Conservation (phyloP, 176 grass and related monocot genomes). For the bread wheat (Triticum aestivum) region DNA sequence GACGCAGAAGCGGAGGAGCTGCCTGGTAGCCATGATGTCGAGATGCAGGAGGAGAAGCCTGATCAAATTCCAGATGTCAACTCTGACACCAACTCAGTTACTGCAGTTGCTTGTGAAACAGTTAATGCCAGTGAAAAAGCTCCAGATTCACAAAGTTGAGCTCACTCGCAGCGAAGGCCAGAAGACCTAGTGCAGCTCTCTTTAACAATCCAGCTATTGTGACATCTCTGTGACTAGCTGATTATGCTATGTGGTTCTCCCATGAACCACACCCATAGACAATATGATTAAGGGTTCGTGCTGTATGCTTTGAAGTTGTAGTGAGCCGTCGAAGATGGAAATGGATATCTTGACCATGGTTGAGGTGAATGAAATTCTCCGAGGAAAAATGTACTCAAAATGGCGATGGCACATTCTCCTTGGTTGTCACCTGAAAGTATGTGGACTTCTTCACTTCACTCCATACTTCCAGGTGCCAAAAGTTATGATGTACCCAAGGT, state of each 20-base stretch:
- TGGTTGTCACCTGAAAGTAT: neutral
- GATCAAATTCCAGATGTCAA: slow-evolving; percentile 27
- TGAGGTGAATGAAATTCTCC: neutral
- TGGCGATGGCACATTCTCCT: neutral
- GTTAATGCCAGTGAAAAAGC: slow-evolving; percentile 3
- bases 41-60: slow-evolving; percentile 70
- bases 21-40: slow-evolving; percentile 36
- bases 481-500: neutral
- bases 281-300: neutral
- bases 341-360: neutral
- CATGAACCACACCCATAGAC: neutral
- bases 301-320: neutral
- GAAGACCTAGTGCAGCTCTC: slow-evolving; percentile 1
- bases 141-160: slow-evolving; percentile 33
- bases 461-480: neutral
- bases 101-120: slow-evolving; percentile 26
- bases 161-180: neutral
- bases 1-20: slow-evolving; percentile 55
- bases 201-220: neutral
- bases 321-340: neutral
- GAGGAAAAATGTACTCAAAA: neutral
- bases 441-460: too few relatives aligned
- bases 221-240: neutral
- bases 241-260: slow-evolving; percentile 1
- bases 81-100: slow-evolving; percentile 12